These are phyloP conservation scores for Cladophialophora bantiana DNA, from an alignment of 2,329 filamentous ascomycete genomes.

Conservation along the genomic window DNA sequence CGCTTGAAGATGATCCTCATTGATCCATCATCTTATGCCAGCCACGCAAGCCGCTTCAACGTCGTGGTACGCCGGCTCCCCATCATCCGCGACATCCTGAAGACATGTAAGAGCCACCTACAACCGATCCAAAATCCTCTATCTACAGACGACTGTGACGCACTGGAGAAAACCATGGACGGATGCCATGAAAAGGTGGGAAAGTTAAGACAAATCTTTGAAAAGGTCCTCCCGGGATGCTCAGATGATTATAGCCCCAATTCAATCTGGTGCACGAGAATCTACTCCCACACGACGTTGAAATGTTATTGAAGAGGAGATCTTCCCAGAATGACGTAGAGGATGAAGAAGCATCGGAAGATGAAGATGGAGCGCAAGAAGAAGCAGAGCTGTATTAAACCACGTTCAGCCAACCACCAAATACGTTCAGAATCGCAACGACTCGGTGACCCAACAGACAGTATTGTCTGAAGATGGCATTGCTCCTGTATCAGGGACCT, in stretches of 20 bases:
- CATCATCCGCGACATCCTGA: slow-evolving; percentile 27
- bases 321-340: background rate
- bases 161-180: slow-evolving; percentile 15
- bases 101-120: slow-evolving; percentile 22
- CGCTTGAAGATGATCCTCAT: too few species aligned
- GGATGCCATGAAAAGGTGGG: slow-evolving; percentile 20
- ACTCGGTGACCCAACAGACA: slow-evolving; percentile 17
- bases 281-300: background rate
- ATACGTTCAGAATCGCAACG: slow-evolving; percentile 17
- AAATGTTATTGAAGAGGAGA: background rate
- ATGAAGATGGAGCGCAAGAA: background rate
- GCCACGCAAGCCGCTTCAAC: slow-evolving; percentile 22
- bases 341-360: background rate
- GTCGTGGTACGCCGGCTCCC: slow-evolving; percentile 18
- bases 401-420: slow-evolving; percentile 6
- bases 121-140: slow-evolving; percentile 17
- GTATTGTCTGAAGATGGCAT: slow-evolving; percentile 16
- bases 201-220: slow-evolving; percentile 25
- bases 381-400: slow-evolving; percentile 11
- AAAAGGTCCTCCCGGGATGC: slow-evolving; percentile 18
- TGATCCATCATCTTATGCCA: too few species aligned
- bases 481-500: too few species aligned
- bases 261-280: background rate
- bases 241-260: background rate
- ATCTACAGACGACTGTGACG: slow-evolving; percentile 13